Conservation (phyloP, 2,329 filamentous ascomycete species). For the Blastomyces gilchristii region DNA sequence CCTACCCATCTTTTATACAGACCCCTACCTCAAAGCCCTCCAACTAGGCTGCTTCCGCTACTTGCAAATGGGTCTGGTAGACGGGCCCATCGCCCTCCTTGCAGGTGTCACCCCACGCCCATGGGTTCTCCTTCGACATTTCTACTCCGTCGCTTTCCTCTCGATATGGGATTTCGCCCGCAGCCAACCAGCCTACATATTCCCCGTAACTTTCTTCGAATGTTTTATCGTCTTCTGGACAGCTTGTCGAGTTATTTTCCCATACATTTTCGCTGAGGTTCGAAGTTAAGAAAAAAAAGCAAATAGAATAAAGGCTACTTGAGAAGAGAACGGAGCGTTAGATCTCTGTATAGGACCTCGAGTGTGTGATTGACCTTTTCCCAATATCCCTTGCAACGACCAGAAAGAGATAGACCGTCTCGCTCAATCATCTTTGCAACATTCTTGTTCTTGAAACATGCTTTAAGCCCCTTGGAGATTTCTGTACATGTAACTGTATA, state of each 20-base stretch:
- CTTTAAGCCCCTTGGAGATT: background rate
- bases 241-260: constrained; percentile 71
- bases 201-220: constrained; percentile 56
- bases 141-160: constrained; percentile 86
- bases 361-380: background rate
- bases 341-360: background rate
- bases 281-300: constrained; percentile 24
- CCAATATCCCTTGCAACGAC: no score
- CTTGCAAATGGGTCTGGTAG: constrained; percentile 64
- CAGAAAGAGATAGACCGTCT: background rate
- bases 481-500: background rate
- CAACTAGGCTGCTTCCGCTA: constrained; percentile 89
- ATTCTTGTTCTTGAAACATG: background rate
- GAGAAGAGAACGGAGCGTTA: background rate
- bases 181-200: constrained; percentile 42
- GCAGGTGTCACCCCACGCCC: constrained; percentile 72
- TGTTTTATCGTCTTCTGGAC: constrained; percentile 65
- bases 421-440: background rate
- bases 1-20: constrained; percentile 24
- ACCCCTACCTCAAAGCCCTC: constrained; percentile 63
- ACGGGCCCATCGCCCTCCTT: constrained; percentile 71
- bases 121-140: constrained; percentile 73
- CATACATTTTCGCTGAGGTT: constrained; percentile 64
- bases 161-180: constrained; percentile 62
- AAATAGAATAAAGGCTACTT: background rate